A percentile compares a stretch with the other conserved stretches of the same genome.
These are phyloP conservation scores for Magnaporthiopsis poae DNA, from an alignment of 2,329 filamentous ascomycete genomes.

Conservation along the genomic window DNA sequence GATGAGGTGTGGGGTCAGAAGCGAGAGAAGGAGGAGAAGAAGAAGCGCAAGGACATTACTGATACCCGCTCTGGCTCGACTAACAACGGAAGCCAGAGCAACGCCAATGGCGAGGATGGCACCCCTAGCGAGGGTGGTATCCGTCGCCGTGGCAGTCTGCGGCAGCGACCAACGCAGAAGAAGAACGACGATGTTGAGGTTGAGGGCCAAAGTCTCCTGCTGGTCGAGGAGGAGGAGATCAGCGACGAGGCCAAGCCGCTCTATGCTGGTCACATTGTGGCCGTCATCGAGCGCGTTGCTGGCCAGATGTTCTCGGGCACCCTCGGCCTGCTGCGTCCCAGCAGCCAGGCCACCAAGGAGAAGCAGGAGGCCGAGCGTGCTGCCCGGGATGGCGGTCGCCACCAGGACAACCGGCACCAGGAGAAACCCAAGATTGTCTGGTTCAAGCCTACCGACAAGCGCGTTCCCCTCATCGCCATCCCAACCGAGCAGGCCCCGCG, in stretches of 20 bases:
- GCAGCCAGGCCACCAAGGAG: conserved; percentile 97
- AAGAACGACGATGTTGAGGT: conserved; percentile 99
- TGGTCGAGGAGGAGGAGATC: conserved; percentile 97
- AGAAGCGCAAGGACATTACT: conserved; percentile 98
- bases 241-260: conserved; percentile 96
- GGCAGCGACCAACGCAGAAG: conserved; percentile 95
- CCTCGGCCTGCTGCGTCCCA: conserved; percentile 83
- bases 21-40: conserved; percentile 98
- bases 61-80: conserved; percentile 73
- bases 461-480: conserved; percentile 93
- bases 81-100: conserved; percentile 59
- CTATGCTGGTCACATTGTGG: conserved; percentile 93
- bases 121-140: conserved; percentile 70
- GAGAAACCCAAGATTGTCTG: conserved; percentile 99
- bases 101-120: conserved; percentile 50
- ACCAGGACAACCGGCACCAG: conserved; percentile 73
- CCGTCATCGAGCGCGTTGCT: conserved; percentile 90
- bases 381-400: conserved; percentile 71
- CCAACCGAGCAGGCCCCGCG: conserved; percentile 94
- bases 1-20: conserved; percentile 99
- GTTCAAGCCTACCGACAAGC: conserved; percentile 99
- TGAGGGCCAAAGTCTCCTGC: conserved; percentile 87
- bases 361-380: conserved; percentile 96
- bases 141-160: conserved; percentile 83
- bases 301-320: conserved; percentile 99